Evolutionary conservation across 2,329 filamentous ascomycete genomes (phyloP), one percentile per base, ranked within the genome.

Genomic region (Monosporascus sp.): DNA sequence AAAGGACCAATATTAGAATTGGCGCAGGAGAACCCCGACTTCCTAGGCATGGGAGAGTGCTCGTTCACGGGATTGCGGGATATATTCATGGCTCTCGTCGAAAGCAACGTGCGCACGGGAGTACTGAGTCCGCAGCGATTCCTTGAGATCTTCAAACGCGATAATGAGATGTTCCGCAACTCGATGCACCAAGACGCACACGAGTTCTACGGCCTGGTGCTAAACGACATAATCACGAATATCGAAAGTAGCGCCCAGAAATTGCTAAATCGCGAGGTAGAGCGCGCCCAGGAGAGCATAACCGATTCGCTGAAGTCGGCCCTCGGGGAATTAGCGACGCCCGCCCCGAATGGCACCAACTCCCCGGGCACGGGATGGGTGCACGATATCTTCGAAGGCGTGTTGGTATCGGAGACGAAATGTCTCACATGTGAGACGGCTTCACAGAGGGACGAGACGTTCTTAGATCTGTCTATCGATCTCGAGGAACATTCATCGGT

Each of bases 141-240:
- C 59, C 78, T 99, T 37, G 93, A 99, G 67, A 92, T 97, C 26
- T 85, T 99, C 66, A 90, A 92, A 66, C 84, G 89, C 58, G 91
- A 97, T 64, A 96, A 99, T 68, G 94, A 99, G 70, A 92, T 96
- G 87, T 99, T 99, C 66, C 86, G 91, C 54, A 93, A 91, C 40
- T 90, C 92, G 4, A 96, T 97, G 90, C 94, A 99, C 70, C 94
- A 99, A 69, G 94, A 99, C 69, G 94, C 94, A 1, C 94, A 99
- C 70, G 94, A 99, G 68, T 99, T 99, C 62, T 84, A 97, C 63
- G 96, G 96, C 55, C 76, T 97, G 34, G 80, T 99, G 2, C 78
- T 99, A n/a, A 99, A 99, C 70, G 89, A 96, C 67, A 90, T 99
- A 36, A 93, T 99, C 50, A 84, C 91, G 48, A 96, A 93, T 65